Percentiles rank a stretch among this genome's conserved stretches.
Conservation (phyloP, 1,284 basidiomycete species). For the Ceratobasidium sp. region DNA sequence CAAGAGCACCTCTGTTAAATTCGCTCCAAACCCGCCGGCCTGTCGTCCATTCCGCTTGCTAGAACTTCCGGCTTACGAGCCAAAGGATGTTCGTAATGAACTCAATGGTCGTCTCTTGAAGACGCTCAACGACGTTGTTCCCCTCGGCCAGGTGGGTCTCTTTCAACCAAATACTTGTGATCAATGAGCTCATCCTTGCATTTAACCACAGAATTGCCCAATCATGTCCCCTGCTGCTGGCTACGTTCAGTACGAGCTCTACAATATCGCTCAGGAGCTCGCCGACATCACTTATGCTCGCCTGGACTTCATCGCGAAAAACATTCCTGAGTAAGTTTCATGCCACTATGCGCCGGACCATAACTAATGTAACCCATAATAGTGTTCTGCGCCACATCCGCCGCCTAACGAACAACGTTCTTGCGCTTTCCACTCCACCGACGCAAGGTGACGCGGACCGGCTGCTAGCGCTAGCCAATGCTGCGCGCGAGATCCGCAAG, state of each 20-base stretch:
- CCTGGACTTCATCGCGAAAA: slow-evolving; percentile 15
- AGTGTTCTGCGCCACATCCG: slow-evolving; percentile 31
- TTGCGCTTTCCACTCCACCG: background rate
- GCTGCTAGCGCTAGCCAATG: slow-evolving; percentile 10
- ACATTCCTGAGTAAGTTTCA: slow-evolving; percentile 21
- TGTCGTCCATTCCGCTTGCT: slow-evolving; percentile 17
- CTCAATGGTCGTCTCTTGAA: slow-evolving; percentile 26
- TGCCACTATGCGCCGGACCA: background rate
- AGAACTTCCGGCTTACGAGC: slow-evolving; percentile 27
- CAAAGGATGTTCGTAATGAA: slow-evolving; percentile 19
- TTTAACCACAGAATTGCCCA: background rate
- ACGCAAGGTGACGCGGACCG: slow-evolving; percentile 15
- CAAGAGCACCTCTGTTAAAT: background rate
- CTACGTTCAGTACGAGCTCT: slow-evolving; percentile 23
- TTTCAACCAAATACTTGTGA: background rate
- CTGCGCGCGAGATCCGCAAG: slow-evolving; percentile 26
- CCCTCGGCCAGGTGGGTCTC: slow-evolving; percentile 18
- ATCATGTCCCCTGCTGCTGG: slow-evolving; percentile 16
- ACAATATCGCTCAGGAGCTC: slow-evolving; percentile 11
- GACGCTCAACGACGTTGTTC: slow-evolving; percentile 31
- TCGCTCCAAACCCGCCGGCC: slow-evolving; percentile 12
- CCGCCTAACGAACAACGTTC: slow-evolving; percentile 23
- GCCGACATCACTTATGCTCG: slow-evolving; percentile 10
- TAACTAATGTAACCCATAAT: background rate
- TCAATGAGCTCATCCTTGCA: background rate